Percentiles rank a stretch among this genome's conserved stretches.
Conservation (phyloP, 208 protist species). For the Trypanosoma scelopori region DNA sequence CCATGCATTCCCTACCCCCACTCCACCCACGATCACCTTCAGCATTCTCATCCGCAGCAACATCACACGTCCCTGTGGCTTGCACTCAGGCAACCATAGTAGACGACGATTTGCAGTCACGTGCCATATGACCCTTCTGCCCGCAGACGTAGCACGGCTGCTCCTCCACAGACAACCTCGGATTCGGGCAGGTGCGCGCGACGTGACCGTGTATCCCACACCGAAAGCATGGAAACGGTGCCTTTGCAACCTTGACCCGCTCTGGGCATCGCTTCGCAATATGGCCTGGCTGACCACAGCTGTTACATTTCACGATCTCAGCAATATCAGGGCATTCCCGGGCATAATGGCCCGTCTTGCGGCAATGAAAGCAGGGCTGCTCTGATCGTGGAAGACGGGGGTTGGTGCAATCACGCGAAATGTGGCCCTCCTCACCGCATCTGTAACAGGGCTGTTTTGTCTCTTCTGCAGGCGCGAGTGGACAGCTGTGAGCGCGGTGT, state of each 20-base stretch:
- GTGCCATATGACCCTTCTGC: conserved; percentile 74
- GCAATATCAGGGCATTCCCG: conserved; percentile 68
- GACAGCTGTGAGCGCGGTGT: conserved; percentile 86
- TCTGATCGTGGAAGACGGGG: conserved; percentile 31
- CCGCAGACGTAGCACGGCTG: conserved; percentile 42
- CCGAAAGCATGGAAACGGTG: conserved; percentile 63
- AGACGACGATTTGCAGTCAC: conserved; percentile 43
- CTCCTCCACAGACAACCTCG: conserved; percentile 15
- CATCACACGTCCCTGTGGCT: background rate
- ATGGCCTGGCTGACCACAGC: conserved; percentile 81
- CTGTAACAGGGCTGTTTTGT: conserved; percentile 78
- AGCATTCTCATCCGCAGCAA: too few species aligned
- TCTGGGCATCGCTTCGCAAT: conserved; percentile 82
- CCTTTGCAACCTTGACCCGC: conserved; percentile 31
- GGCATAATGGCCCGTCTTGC: conserved; percentile 76
- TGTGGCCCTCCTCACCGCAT: conserved; percentile 79
- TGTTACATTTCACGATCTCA: conserved; percentile 64
- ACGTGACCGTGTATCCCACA: conserved; percentile 78
- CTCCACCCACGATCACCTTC: too few species aligned
- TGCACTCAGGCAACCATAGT: conserved; percentile 17
- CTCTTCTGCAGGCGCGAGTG: conserved; percentile 69
- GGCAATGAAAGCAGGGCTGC: conserved; percentile 77
- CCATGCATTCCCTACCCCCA: too few species aligned
- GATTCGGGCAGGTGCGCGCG: conserved; percentile 69
- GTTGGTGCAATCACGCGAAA: conserved; percentile 76